phyloP scores from a whole-genome alignment of 2,329 filamentous ascomycete genomes.

The Pseudogymnoascus sp. region DNA sequence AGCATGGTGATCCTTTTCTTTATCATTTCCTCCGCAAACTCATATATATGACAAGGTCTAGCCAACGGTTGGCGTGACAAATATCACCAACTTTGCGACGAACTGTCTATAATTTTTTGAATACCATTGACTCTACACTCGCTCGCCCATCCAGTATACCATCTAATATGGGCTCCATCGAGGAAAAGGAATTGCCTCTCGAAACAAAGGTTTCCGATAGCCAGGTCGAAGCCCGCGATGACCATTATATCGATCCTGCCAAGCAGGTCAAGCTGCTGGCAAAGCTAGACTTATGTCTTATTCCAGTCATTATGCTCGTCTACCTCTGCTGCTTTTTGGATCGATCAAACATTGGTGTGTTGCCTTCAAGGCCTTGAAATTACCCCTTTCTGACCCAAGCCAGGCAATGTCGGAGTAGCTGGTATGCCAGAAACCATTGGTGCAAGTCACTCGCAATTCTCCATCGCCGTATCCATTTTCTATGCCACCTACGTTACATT shows the following conservation, averaged over 20 bases:
- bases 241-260: slow-evolving; percentile 31
- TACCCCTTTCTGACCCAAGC: slow-evolving; percentile 7
- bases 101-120: neutral
- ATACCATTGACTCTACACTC: neutral
- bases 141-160: neutral
- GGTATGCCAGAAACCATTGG: slow-evolving; percentile 17
- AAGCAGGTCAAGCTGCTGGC: slow-evolving; percentile 38
- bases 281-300: slow-evolving; percentile 39
- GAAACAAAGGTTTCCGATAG: slow-evolving; percentile 6
- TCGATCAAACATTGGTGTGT: slow-evolving; percentile 27
- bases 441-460: slow-evolving; percentile 15
- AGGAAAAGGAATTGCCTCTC: neutral
- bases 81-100: neutral
- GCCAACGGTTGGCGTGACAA: neutral
- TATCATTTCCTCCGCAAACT: slow-evolving; percentile 7
- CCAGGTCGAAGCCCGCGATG: slow-evolving; percentile 4
- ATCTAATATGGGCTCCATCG: neutral
- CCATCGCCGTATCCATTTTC: slow-evolving; percentile 36
- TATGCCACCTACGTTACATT: slow-evolving; percentile 43
- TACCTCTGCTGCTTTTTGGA: slow-evolving; percentile 48
- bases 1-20: neutral
- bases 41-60: slow-evolving; percentile 3
- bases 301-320: slow-evolving; percentile 40
- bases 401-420: slow-evolving; percentile 16
- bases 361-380: neutral